Percentiles rank a stretch among this genome's conserved stretches.
Conservation (phyloP, 2,329 filamentous ascomycete species). For the Zasmidium cellare region DNA sequence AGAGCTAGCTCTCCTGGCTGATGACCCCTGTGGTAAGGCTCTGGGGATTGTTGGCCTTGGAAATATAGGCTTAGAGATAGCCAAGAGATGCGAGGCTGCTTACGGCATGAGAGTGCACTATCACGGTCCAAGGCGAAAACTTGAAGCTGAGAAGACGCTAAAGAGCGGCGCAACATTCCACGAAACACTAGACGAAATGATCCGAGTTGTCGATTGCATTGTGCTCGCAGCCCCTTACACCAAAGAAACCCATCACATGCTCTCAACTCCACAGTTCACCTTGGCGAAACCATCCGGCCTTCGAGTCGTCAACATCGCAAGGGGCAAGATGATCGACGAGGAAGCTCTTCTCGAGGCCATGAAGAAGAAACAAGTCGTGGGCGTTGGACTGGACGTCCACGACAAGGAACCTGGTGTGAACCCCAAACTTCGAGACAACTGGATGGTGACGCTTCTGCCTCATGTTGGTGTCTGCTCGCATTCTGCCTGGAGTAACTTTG, state of each 20-base stretch:
- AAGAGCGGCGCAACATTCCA: conserved; percentile 2
- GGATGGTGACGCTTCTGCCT: conserved; percentile 32
- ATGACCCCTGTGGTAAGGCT: conserved; percentile 62
- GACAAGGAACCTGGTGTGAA: conserved; percentile 58
- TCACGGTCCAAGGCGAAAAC: conserved; percentile 45
- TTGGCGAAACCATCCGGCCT: conserved; percentile 49
- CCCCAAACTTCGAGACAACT: conserved; percentile 37
- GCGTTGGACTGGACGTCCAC: conserved; percentile 64
- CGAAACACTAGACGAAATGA: conserved; percentile 52
- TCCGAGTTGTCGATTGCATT: conserved; percentile 57
- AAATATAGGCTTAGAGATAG: conserved; percentile 54
- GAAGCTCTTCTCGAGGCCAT: conserved; percentile 61
- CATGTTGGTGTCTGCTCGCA: conserved; percentile 10
- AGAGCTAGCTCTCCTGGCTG: conserved; percentile 58
- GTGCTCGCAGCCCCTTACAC: conserved; percentile 61
- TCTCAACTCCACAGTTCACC: not conserved
- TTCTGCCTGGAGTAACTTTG: conserved; percentile 7
- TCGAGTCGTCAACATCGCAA: conserved; percentile 64
- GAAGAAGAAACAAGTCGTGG: conserved; percentile 48
- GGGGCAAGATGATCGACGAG: conserved; percentile 64
- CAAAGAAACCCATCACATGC: conserved; percentile 9
- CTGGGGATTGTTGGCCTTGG: conserved; percentile 70
- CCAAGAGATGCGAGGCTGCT: conserved; percentile 55
- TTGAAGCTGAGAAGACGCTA: conserved; percentile 30
- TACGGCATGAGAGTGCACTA: conserved; percentile 70